Conservation (phyloP, 192 early-diverging fungal species). For the Chytriomyces sp. region DNA sequence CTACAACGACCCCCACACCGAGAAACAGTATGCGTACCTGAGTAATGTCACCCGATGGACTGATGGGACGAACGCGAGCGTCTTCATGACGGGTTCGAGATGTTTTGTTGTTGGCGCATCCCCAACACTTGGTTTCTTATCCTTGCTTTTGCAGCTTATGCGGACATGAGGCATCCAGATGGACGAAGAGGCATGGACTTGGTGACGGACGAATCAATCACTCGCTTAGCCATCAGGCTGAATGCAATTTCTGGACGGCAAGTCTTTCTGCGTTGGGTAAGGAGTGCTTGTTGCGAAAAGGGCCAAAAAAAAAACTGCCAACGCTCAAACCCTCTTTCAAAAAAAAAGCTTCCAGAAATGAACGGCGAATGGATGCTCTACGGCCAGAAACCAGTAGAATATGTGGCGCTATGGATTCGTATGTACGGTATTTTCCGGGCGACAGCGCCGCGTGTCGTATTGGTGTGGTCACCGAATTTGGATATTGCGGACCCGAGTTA, state of each 20-base stretch:
- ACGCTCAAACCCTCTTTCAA: not conserved
- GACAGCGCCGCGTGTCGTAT: constrained; percentile 8
- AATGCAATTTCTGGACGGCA: constrained; percentile 1
- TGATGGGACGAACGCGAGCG: constrained; percentile 4
- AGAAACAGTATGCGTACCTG: not conserved
- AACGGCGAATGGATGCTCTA: constrained; percentile 45
- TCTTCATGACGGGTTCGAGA: constrained; percentile 22
- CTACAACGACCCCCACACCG: not conserved
- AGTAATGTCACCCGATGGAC: constrained; percentile 11
- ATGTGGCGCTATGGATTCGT: constrained; percentile 39
- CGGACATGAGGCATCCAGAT: not conserved
- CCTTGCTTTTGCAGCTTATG: not conserved
- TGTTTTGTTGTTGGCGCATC: constrained; percentile 3
- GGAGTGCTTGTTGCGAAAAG: not conserved
- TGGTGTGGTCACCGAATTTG: constrained; percentile 47
- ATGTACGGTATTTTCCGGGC: constrained; percentile 32
- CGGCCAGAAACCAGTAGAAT: constrained; percentile 40
- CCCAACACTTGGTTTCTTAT: not conserved
- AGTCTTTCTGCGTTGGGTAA: constrained; percentile 22
- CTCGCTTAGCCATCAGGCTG: constrained; percentile 4
- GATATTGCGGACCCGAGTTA: constrained; percentile 41
- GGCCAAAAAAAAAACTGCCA: not conserved
- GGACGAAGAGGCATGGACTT: constrained; percentile 8
- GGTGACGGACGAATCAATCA: constrained; percentile 16
- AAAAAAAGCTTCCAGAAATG: constrained; percentile 45